Base-by-base conservation (phyloP, 495 filamentous ascomycete genomes). In the Daldinia childiae region DNA sequence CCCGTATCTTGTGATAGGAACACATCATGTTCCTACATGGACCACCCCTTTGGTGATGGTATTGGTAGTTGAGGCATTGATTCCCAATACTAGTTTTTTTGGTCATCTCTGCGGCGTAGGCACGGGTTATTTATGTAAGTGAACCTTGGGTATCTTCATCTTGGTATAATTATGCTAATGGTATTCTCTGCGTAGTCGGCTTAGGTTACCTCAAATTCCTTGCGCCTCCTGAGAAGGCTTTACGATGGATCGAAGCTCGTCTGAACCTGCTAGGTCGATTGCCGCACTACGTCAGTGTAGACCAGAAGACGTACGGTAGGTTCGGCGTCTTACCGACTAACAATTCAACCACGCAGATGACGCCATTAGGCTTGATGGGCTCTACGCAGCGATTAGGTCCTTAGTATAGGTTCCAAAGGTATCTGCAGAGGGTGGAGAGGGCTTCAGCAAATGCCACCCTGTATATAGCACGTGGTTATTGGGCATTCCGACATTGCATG, bases 271-370 rank as follows among this genome's bases (percentile, higher is more conserved):
- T 96, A 3, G 92, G 89, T 14, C 85, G 92, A 63, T 79, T 97
- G 39, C 93, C 94, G 15, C 91, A 95, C 79, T 98, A 96, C 74
- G 90, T 98, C 15, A 94, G 91, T 19, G 88, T 98, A 12, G 94
- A 98, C 75, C 94, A 97, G 77, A 97, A 96, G 86, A 96, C 91
- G n/a, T 96, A 93, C 75, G 94, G 94, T n/a, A 86, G 94, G 54
- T 97, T 95, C 75, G 94, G 94, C 0, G 92, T 98, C 17, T 81
- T 98, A 21, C 94, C 94, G 1, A 88, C 88, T 0, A 83, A 82
- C 30, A 81, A 79, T 50, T 64, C 79, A 3, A 71, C 74, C 15
- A 85, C 85, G 54, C 75, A 77, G 45, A 77, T 79, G 56, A 82
- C 86, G n/a, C 83, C 87, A 0, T 79, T 91, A 81, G 86, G 82